Percentiles rank a stretch among this genome's conserved stretches.
Evolutionary conservation across 306 rosid species (phyloP).

Genomic region (Nissolia schottii): DNA sequence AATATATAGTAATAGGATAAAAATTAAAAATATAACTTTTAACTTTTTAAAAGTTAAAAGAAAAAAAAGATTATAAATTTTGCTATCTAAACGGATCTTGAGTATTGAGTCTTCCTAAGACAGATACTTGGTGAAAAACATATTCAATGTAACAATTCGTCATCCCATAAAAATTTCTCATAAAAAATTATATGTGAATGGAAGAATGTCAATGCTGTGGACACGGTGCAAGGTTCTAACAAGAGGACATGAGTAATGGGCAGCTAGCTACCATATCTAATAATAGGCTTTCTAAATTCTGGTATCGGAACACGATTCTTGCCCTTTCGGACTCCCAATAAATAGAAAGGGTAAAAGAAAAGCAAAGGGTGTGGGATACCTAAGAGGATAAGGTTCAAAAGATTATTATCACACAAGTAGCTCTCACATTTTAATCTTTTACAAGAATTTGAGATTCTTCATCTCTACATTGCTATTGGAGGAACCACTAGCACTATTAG

Average conservation of each 20-base stretch:
- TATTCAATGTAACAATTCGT: too few species aligned
- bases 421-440: neutral
- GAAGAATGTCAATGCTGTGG: slow-evolving; percentile 7
- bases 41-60: too few species aligned
- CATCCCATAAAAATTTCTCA: too few species aligned
- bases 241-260: neutral
- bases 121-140: too few species aligned
- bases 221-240: slow-evolving; percentile 21
- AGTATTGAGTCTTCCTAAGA: too few species aligned
- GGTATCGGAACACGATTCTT: slow-evolving; percentile 1
- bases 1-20: too few species aligned
- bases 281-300: neutral
- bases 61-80: too few species aligned
- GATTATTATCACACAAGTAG: neutral
- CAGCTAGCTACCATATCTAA: neutral
- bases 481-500: neutral
- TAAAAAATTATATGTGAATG: neutral
- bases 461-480: neutral
- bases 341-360: neutral
- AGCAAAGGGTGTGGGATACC: neutral
- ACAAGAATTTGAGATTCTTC: slow-evolving; percentile 18
- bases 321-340: neutral
- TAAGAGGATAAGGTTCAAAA: slow-evolving; percentile 5
- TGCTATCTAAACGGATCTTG: too few species aligned
- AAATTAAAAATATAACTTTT: too few species aligned